Evolutionary conservation across 441 rosid genomes (phyloP), one percentile per base, ranked within the genome.

Genomic region (Pelargonium australe): DNA sequence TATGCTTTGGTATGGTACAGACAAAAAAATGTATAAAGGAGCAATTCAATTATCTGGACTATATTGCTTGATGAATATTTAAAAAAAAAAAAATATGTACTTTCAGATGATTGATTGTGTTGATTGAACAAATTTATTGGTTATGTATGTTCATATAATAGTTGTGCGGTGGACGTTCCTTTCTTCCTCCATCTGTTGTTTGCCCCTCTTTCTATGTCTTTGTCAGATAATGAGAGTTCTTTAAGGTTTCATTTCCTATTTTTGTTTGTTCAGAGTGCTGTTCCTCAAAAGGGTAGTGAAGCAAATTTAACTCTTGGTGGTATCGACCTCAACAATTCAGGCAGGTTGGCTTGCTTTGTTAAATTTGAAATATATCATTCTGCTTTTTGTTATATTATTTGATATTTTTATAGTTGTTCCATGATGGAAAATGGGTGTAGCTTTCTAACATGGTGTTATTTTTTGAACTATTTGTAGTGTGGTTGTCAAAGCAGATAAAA

Each of bases 241-340:
- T 20, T 14, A 63, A 64, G 68, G 66, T 53, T 75, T 80, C 63
- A 83, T 63, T 23, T 61, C 34, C 64, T 66, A 23, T 70, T 44
- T 66, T 70, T 73, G 66, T 60, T 70, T 77, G 75, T 78, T 77
- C 94, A 95, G 99, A 92, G 79, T 78, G 94, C 89, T 72, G 69
- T 79, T 73, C 83, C 87, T 72, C 97, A 86, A 82, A 92, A 76
- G 77, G 98, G 98, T 55, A 71, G 85, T 87, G 99, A 95, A 85
- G 92, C 88, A 66, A 92, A 95, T 84, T 84, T 90, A 80, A 95
- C 92, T 64, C 97, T 95, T 66, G 99, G 99, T 68, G 99, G 99
- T 73, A 92, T 95, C 83, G 98, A 95, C 81, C 98, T 95, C 88
- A 92, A 95, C 98, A 95, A 86, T 87, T 95, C 98, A 92, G 99